These are phyloP conservation scores for Trifolium subterraneum DNA, from an alignment of 306 rosid genomes.

Conservation along the genomic window DNA sequence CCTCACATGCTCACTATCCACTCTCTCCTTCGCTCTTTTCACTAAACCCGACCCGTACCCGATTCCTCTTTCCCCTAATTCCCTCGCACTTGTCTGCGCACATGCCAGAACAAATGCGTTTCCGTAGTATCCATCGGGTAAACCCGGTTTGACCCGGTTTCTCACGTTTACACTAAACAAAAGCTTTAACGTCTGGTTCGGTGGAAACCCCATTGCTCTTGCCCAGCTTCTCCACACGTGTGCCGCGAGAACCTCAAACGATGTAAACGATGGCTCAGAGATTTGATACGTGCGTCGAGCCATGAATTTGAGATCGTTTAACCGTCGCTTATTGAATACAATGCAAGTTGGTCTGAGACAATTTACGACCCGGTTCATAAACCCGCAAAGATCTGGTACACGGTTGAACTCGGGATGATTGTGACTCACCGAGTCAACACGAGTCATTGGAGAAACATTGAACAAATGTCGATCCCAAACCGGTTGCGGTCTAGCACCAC, in stretches of 20 bases:
- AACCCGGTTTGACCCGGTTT: conserved; percentile 65
- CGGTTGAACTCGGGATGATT: conserved; percentile 57
- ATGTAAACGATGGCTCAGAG: conserved; percentile 46
- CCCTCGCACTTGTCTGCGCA: conserved; percentile 63
- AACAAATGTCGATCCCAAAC: conserved; percentile 84
- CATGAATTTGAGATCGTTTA: conserved; percentile 51
- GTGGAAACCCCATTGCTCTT: conserved; percentile 64
- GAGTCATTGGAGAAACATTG: neutral
- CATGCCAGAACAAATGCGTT: conserved; percentile 87
- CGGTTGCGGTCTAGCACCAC: conserved; percentile 44
- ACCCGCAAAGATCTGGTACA: conserved; percentile 73
- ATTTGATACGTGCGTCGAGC: conserved; percentile 46
- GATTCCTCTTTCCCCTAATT: conserved; percentile 58
- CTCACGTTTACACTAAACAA: conserved; percentile 81
- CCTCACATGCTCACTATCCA: conserved; percentile 70
- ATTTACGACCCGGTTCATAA: conserved; percentile 58
- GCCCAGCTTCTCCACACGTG: conserved; percentile 98
- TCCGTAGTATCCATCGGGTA: conserved; percentile 84
- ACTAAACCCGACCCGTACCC: conserved; percentile 59
- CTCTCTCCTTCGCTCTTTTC: conserved; percentile 71
- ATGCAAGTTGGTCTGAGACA: conserved; percentile 65
- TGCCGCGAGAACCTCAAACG: conserved; percentile 79
- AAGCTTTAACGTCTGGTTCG: conserved; percentile 65
- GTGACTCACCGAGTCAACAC: neutral
- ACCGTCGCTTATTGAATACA: conserved; percentile 46